These are phyloP conservation scores for Suillus paluster DNA, from an alignment of 768 basidiomycete species.

Conservation along the genomic window DNA sequence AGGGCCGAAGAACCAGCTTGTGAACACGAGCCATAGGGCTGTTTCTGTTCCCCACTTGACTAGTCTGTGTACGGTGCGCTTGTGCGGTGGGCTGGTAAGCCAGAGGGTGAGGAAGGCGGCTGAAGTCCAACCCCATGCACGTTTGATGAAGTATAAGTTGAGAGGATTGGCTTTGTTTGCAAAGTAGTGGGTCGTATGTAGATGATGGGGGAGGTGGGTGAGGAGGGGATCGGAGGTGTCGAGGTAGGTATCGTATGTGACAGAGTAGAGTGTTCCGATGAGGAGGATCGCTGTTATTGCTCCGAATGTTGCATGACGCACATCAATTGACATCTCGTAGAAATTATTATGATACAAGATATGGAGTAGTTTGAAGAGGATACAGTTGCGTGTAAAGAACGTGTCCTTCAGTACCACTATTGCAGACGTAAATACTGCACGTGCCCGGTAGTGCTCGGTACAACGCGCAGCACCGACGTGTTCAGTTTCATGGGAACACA, in stretches of 20 bases:
- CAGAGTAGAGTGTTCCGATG: conserved; percentile 69
- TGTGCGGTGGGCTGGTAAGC: conserved; percentile 55
- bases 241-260: conserved; percentile 69
- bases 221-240: conserved; percentile 84
- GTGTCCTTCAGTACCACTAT: no score
- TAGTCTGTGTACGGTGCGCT: conserved; percentile 47
- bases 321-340: conserved; percentile 7
- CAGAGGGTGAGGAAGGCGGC: conserved; percentile 62
- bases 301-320: conserved; percentile 40
- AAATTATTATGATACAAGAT: neutral
- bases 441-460: no score
- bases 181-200: conserved; percentile 68
- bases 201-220: conserved; percentile 69
- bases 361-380: neutral
- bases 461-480: no score
- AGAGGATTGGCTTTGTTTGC: conserved; percentile 81
- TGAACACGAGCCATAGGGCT: conserved; percentile 73
- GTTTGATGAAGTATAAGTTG: conserved; percentile 89
- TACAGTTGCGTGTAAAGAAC: neutral
- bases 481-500: no score
- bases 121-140: conserved; percentile 91
- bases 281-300: conserved; percentile 51
- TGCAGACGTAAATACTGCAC: no score
- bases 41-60: conserved; percentile 63
- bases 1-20: conserved; percentile 89